Evolutionary conservation across 306 rosid genomes (phyloP).

Genomic region (Betula pendula): DNA sequence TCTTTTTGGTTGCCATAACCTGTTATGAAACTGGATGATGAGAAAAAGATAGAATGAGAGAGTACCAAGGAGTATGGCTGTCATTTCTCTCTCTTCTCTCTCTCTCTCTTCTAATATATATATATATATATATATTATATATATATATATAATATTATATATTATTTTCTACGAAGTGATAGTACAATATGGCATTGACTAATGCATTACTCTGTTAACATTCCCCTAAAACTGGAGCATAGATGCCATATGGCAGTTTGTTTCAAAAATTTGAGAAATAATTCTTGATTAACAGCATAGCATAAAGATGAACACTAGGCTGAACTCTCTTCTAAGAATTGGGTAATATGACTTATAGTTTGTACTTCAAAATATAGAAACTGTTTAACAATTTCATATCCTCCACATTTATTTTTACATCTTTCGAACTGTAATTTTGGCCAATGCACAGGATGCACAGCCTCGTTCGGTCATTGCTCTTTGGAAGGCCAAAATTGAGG

Average conservation of each 20-base stretch:
- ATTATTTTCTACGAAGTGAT: too few species aligned
- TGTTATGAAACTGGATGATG: neutral
- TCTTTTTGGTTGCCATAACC: neutral
- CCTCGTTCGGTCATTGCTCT: slow-evolving; percentile 23
- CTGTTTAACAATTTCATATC: neutral
- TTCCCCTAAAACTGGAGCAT: neutral
- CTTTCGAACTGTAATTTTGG: neutral
- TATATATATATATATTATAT: too few species aligned
- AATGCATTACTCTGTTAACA: neutral
- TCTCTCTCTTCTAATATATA: too few species aligned
- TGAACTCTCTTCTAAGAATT: neutral
- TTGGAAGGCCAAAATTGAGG: slow-evolving; percentile 27
- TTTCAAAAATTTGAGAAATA: neutral
- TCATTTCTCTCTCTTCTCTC: neutral
- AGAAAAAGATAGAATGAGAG: neutral
- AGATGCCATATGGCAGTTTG: neutral
- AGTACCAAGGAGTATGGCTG: neutral
- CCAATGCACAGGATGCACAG: slow-evolving; percentile 17
- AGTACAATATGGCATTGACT: neutral
- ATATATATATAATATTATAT: too few species aligned
- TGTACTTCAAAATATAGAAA: neutral
- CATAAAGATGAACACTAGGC: neutral
- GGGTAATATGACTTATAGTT: neutral
- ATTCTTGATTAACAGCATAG: neutral
- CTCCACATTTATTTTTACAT: neutral